These are phyloP conservation scores for Leccinum truebloodii DNA, from an alignment of 768 basidiomycete genomes.

Conservation along the genomic window DNA sequence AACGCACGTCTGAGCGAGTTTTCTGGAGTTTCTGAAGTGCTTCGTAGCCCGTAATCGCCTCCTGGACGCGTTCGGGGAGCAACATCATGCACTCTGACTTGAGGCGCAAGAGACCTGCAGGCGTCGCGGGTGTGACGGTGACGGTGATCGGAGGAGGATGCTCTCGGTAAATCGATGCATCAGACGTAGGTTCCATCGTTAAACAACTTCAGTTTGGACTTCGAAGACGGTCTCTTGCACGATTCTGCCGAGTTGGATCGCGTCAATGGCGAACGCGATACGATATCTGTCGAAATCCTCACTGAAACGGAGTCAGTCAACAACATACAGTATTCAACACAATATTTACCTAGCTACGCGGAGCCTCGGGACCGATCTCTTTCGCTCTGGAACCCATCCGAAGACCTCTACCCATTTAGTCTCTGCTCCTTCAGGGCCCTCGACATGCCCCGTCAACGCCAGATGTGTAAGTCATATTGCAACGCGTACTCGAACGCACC, in stretches of 20 bases:
- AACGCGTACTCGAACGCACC: conserved; percentile 77
- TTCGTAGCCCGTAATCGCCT: conserved; percentile 57
- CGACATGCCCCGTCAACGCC: conserved; percentile 75
- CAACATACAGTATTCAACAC: not conserved
- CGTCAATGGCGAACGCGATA: conserved; percentile 29
- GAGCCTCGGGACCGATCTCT: conserved; percentile 33
- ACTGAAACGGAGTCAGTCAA: conserved; percentile 13
- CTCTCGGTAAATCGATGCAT: not conserved
- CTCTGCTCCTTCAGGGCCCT: conserved; percentile 84
- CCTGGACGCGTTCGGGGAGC: conserved; percentile 54
- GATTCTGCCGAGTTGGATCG: conserved; percentile 12
- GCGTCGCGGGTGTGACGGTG: conserved; percentile 63
- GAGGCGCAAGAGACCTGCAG: conserved; percentile 38
- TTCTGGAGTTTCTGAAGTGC: conserved; percentile 49
- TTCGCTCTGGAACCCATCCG: conserved; percentile 75
- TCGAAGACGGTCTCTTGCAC: conserved; percentile 14
- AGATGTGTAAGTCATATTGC: conserved; percentile 87
- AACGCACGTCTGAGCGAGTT: conserved; percentile 60
- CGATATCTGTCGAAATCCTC: conserved; percentile 33
- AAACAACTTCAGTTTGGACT: conserved; percentile 6
- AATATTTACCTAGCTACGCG: conserved; percentile 18
- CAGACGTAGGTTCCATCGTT: conserved; percentile 5
- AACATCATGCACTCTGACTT: conserved; percentile 61
- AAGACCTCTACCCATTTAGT: conserved; percentile 83
- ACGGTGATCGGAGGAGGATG: conserved; percentile 50